Percentiles rank a stretch among this genome's conserved stretches.
Evolutionary conservation across 805 yeast species (phyloP).

Genomic region (Saccharomyces paradoxus): DNA sequence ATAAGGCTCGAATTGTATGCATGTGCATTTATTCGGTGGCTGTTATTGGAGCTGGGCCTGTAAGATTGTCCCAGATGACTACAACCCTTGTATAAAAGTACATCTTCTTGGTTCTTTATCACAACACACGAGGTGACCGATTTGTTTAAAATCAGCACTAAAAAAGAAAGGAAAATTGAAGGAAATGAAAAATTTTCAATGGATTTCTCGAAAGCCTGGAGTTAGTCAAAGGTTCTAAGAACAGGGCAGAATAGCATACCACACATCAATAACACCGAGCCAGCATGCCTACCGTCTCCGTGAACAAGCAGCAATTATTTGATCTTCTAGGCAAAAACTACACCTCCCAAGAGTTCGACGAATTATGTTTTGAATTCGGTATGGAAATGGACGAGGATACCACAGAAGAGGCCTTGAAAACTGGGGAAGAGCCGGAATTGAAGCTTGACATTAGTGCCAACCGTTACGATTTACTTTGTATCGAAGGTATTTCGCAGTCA

Average conservation of each 20-base stretch:
- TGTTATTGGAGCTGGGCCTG: not conserved
- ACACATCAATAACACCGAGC: not conserved
- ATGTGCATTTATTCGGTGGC: not conserved
- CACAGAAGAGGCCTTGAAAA: slow-evolving; percentile 46
- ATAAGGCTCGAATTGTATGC: not conserved
- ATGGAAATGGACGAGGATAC: slow-evolving; percentile 97
- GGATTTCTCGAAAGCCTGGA: not conserved
- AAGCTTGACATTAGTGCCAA: slow-evolving; percentile 97
- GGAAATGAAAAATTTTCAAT: not conserved
- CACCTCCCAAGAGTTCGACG: slow-evolving; percentile 90
- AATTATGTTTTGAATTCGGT: slow-evolving; percentile 94
- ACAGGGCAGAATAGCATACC: not conserved
- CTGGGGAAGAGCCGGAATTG: slow-evolving; percentile 71
- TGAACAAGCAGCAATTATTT: slow-evolving; percentile 88
- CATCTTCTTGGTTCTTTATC: not conserved
- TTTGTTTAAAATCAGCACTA: not conserved
- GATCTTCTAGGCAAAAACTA: slow-evolving; percentile 61
- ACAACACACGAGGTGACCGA: not conserved
- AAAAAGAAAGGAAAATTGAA: not conserved
- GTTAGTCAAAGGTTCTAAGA: not conserved
- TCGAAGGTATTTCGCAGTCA: slow-evolving; percentile 95
- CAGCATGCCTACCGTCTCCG: slow-evolving; percentile 90
- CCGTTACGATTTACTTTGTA: slow-evolving; percentile 95
- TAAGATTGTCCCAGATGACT: not conserved
- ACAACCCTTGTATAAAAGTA: not conserved